These are phyloP conservation scores for Kurtzmaniella quercitrusa DNA, from an alignment of 1,139 yeast genomes.

Conservation along the genomic window DNA sequence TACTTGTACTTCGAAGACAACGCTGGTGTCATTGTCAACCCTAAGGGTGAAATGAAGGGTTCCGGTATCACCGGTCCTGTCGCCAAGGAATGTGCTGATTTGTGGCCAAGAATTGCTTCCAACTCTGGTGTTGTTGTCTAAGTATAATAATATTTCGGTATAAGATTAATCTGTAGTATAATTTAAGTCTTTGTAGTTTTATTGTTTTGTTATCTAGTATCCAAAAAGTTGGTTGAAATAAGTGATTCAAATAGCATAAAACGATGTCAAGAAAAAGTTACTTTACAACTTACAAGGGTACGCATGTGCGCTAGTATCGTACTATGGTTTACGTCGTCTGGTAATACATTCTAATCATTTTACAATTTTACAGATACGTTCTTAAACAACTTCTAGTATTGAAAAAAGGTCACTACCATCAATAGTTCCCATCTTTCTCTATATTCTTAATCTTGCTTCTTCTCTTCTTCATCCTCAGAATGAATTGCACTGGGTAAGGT, in stretches of 20 bases:
- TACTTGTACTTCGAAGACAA: slow-evolving; percentile 99
- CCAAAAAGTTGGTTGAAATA: too few species aligned
- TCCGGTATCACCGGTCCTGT: slow-evolving; percentile 99
- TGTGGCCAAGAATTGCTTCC: slow-evolving; percentile 99
- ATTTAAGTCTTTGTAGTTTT: background rate
- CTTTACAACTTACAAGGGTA: too few species aligned
- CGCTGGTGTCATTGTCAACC: slow-evolving; percentile 99
- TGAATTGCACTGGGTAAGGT: slow-evolving; percentile 7
- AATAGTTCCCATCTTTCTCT: background rate
- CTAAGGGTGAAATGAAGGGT: slow-evolving; percentile 99
- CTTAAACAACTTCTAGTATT: background rate
- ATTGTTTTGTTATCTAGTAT: background rate
- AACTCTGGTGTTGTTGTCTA: slow-evolving; percentile 99
- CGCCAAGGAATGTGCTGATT: slow-evolving; percentile 99
- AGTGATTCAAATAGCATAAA: too few species aligned
- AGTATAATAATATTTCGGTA: slow-evolving; percentile 9
- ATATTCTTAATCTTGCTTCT: background rate
- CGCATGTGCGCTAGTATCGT: too few species aligned
- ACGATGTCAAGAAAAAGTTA: too few species aligned
- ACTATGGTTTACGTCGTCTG: too few species aligned
- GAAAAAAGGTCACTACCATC: too few species aligned
- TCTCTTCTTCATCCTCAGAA: background rate
- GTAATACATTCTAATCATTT: too few species aligned
- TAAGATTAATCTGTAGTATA: too few species aligned
- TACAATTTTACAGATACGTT: too few species aligned